Percentiles rank a stretch among this genome's conserved stretches.
Evolutionary conservation across 441 rosid species (phyloP).

Genomic region (Raphanus hybrid): DNA sequence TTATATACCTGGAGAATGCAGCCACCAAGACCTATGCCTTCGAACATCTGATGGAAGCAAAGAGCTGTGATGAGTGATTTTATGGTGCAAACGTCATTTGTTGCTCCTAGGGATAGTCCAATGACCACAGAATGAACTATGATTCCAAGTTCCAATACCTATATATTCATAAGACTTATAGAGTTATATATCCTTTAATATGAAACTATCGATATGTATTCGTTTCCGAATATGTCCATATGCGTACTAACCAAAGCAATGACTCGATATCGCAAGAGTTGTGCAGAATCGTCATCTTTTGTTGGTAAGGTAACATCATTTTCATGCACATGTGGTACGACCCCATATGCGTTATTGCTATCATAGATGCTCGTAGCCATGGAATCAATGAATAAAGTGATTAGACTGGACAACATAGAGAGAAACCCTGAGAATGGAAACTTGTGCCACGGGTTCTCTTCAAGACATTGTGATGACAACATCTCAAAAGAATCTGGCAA

Average conservation of each 20-base stretch:
- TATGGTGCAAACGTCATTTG: conserved; percentile 58
- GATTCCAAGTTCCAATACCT: conserved; percentile 63
- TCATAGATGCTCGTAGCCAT: conserved; percentile 48
- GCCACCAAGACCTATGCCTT: conserved; percentile 83
- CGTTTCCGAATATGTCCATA: no score
- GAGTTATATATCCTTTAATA: no score
- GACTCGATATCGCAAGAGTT: conserved; percentile 60
- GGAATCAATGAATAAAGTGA: conserved; percentile 53
- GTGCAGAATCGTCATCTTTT: conserved; percentile 41
- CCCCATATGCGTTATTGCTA: conserved; percentile 35
- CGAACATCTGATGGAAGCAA: conserved; percentile 82
- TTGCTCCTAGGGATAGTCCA: conserved; percentile 60
- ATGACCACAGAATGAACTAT: conserved; percentile 59
- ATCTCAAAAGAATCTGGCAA: conserved; percentile 62
- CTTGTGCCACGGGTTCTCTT: conserved; percentile 56
- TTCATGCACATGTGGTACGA: conserved; percentile 17
- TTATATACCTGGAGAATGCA: conserved; percentile 63
- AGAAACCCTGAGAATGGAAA: conserved; percentile 57
- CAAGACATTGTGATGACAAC: conserved; percentile 52
- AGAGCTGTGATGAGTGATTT: conserved; percentile 69
- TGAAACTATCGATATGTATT: no score
- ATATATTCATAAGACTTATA: neutral
- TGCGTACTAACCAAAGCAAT: conserved; percentile 38
- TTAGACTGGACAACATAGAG: conserved; percentile 51
- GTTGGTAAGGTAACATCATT: conserved; percentile 23